phyloP scores from a whole-genome alignment of 2,329 filamentous ascomycete species.

The Hypoxylon sp. region DNA sequence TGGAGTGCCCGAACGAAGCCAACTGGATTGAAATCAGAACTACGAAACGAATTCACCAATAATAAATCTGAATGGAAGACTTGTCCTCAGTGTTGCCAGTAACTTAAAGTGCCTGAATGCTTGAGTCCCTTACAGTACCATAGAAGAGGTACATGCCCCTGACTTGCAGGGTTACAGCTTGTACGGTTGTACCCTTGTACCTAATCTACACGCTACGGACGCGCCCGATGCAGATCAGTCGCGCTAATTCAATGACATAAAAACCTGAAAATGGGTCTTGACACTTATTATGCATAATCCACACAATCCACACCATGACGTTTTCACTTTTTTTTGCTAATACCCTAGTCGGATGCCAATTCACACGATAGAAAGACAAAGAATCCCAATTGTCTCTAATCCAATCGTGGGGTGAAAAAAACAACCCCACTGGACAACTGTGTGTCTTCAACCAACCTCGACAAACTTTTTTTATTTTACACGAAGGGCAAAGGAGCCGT shows the following conservation, averaged over 20 bases:
- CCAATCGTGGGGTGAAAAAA: conserved; percentile 19
- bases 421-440: conserved; percentile 15
- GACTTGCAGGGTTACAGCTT: conserved; percentile 8
- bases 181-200: conserved; percentile 18
- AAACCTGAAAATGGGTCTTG: conserved; percentile 27
- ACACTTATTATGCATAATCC: no score
- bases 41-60: conserved; percentile 30
- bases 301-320: conserved; percentile 40
- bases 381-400: conserved; percentile 1
- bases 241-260: conserved; percentile 31
- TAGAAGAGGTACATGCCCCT: background rate
- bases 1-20: conserved; percentile 7
- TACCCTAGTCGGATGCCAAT: conserved; percentile 26
- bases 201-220: conserved; percentile 38
- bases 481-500: conserved; percentile 9
- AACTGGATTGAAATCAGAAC: conserved; percentile 14
- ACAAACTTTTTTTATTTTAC: background rate
- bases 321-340: conserved; percentile 36
- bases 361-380: conserved; percentile 23
- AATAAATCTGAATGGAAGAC: conserved; percentile 2
- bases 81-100: background rate
- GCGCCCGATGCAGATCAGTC: conserved; percentile 20
- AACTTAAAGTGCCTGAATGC: no score
- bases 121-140: no score
- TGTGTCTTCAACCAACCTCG: conserved; percentile 8